Evolutionary conservation across 1,284 basidiomycete species (phyloP).

Genomic region (Trametes sp.): DNA sequence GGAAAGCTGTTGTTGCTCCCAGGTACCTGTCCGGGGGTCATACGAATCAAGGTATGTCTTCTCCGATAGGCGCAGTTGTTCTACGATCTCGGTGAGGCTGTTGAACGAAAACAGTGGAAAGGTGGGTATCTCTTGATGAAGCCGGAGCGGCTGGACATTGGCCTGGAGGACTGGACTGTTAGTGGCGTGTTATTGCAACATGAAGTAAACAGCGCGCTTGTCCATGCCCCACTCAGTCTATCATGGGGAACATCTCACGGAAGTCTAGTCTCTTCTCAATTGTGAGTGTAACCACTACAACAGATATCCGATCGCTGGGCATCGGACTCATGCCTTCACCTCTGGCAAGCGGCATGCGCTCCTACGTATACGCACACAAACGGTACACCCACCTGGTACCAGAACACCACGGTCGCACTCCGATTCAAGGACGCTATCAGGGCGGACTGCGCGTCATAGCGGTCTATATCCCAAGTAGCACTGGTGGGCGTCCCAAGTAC

Average conservation of each 20-base stretch:
- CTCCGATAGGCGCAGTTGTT: conserved; percentile 57
- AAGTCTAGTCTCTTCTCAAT: no score
- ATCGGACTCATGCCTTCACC: no score
- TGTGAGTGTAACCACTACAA: no score
- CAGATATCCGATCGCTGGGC: no score
- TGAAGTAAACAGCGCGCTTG: no score
- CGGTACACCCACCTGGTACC: conserved; percentile 61
- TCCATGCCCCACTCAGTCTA: no score
- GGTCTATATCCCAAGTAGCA: not conserved
- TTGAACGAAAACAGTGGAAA: conserved; percentile 72
- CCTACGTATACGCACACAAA: no score
- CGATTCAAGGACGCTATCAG: conserved; percentile 42
- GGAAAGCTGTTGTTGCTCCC: conserved; percentile 60
- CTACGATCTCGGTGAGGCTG: conserved; percentile 55
- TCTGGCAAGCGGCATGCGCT: no score
- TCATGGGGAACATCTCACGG: no score
- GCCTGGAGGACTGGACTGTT: conserved; percentile 46
- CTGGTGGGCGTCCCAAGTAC: not conserved
- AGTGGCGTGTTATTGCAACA: not conserved
- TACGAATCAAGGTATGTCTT: conserved; percentile 67
- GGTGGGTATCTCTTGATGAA: conserved; percentile 63
- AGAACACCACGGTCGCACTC: conserved; percentile 69
- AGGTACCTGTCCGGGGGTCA: conserved; percentile 58
- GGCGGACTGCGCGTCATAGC: conserved; percentile 27
- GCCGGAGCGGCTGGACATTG: conserved; percentile 63